phyloP scores from a whole-genome alignment of 192 early-diverging fungal species.

The Podila verticillata region DNA sequence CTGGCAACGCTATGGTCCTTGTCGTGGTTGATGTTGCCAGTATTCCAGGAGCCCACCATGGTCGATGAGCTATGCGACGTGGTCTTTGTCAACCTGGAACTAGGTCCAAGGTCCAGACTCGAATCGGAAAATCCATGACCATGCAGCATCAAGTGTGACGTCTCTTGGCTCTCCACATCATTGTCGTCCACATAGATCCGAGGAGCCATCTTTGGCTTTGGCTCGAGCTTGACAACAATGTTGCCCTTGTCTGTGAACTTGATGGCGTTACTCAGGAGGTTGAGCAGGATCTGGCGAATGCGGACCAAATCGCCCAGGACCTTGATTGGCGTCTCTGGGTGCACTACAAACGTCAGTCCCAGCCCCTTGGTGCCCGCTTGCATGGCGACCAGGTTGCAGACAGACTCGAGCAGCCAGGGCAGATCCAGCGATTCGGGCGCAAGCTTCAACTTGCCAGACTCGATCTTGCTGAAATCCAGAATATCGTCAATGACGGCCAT shows the following conservation, averaged over 20 bases:
- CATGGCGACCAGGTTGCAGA: slow-evolving; percentile 49
- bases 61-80: neutral
- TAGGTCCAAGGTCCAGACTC: neutral
- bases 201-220: slow-evolving; percentile 29
- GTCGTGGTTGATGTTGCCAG: neutral
- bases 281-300: slow-evolving; percentile 63
- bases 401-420: slow-evolving; percentile 51
- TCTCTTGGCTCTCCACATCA: neutral
- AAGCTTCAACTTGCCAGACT: slow-evolving; percentile 78
- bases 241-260: slow-evolving; percentile 61
- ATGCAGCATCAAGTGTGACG: slow-evolving; percentile 1
- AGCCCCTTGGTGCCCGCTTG: slow-evolving; percentile 38
- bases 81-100: neutral
- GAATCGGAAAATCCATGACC: neutral
- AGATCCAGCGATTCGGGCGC: slow-evolving; percentile 71
- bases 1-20: neutral
- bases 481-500: slow-evolving; percentile 79
- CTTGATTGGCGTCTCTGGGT: slow-evolving; percentile 49
- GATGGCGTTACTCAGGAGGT: slow-evolving; percentile 65
- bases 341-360: slow-evolving; percentile 45
- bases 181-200: slow-evolving; percentile 41
- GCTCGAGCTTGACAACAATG: slow-evolving; percentile 49
- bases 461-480: slow-evolving; percentile 83
- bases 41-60: neutral
- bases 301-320: slow-evolving; percentile 63